These are phyloP conservation scores for Sporothrix euskadiensis DNA, from an alignment of 2,329 filamentous ascomycete genomes.

Conservation along the genomic window DNA sequence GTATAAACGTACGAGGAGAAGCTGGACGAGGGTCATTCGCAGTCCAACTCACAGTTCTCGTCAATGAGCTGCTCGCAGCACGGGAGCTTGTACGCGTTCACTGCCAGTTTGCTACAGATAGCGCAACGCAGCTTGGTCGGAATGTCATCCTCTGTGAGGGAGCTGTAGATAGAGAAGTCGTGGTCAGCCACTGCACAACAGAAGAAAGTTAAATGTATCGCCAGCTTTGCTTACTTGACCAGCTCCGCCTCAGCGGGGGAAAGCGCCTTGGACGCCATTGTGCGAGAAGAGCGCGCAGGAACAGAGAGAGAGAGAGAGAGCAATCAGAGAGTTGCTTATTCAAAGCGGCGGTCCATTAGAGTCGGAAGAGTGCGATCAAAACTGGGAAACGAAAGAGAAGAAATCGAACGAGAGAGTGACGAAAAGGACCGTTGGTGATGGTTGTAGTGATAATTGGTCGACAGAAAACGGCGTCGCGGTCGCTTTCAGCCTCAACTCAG, in stretches of 20 bases:
- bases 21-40: not conserved
- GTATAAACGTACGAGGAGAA: not conserved
- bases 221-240: conserved; percentile 49
- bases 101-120: conserved; percentile 84
- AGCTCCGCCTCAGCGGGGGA: conserved; percentile 59
- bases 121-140: conserved; percentile 96
- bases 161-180: conserved; percentile 50
- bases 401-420: not conserved
- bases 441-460: not conserved
- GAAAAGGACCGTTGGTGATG: not conserved
- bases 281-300: conserved; percentile 28
- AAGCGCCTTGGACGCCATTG: conserved; percentile 38
- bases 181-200: conserved; percentile 17
- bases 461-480: not conserved
- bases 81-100: conserved; percentile 87
- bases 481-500: not conserved
- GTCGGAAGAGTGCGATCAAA: not conserved
- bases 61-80: conserved; percentile 97
- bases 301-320: not conserved
- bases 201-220: not conserved
- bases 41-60: conserved; percentile 68
- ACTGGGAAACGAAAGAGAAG: not conserved
- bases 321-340: conserved; percentile 13
- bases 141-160: conserved; percentile 77
- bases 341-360: conserved; percentile 20